Base-by-base conservation (phyloP, 441 rosid genomes). In the Aquilaria agallochum region DNA sequence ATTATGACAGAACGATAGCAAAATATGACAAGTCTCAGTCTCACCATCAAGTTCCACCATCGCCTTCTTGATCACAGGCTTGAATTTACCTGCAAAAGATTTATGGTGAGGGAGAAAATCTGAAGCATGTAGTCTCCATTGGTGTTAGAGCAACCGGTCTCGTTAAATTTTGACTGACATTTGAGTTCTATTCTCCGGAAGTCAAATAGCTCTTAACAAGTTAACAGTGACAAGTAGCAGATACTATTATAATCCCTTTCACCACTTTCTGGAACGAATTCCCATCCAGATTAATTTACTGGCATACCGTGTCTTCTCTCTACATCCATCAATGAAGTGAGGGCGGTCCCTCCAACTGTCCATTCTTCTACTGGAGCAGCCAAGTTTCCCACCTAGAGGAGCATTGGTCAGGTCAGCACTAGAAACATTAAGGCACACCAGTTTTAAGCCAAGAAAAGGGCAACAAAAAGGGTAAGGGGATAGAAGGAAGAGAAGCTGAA, bases 41-140 rank as follows among this genome's bases (percentile, higher is more conserved):
- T 67, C 63, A 94, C 98, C 96, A 3, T 91, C 94, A 42, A 94
- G 95, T 74, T 94, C 99, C 71, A 95, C 99, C 95, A 95, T 95
- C 59, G 99, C 98, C 83, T 95, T 95, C 91, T 95, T 95, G 72
- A 95, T 92, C 76, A 95, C 98, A 55, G 96, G 98, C 83, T 95
- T 95, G 77, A 77, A 88, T 68, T 88, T 95, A 52, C 99, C 97
- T 94, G 73, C 55, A 66, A 76, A 53, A 42, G 5, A 42, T 12
- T 3, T 15, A 15, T 15, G 15, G 15, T 15, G 48, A 11, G 13
- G 31, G 2, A 48, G 2, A 34, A 42, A 45, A 12, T 10, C 42
- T 45, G 31, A 56, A 11, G 15, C 9, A 50, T 15, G 15, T 15
- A 15, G 15, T 15, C 15, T 15, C 15, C 15, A 15, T 15, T 15